Conservation (phyloP, 345 rosid genomes). For the Sonneratia caseolaris region DNA sequence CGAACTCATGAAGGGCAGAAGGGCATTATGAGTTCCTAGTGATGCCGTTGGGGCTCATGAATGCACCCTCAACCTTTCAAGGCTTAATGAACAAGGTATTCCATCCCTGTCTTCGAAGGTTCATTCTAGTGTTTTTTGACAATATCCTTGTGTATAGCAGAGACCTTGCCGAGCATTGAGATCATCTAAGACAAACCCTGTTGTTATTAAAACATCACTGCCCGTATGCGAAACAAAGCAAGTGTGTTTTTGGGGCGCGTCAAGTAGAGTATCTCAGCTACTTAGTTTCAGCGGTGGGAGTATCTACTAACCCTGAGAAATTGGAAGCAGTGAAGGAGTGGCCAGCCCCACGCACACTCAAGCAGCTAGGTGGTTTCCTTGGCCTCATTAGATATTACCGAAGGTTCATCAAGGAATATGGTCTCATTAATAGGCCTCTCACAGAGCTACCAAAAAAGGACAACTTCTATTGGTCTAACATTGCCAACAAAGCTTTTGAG, state of each 20-base stretch:
- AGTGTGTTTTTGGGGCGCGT: neutral
- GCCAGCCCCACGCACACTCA: neutral
- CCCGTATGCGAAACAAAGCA: neutral
- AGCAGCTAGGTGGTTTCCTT: neutral
- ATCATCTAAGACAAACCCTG: neutral
- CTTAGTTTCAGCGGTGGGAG: neutral
- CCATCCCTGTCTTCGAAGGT: neutral
- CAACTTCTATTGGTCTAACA: neutral
- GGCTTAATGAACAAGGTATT: neutral
- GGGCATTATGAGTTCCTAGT: neutral
- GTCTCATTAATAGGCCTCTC: neutral
- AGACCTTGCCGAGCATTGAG: neutral
- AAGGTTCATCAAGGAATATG: constrained; percentile 1
- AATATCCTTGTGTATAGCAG: neutral
- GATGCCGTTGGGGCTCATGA: neutral
- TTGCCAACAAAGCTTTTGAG: neutral
- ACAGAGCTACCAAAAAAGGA: neutral
- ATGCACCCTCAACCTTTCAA: neutral
- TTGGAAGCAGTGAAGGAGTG: neutral
- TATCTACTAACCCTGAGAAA: neutral
- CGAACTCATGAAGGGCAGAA: neutral
- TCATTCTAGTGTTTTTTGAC: neutral
- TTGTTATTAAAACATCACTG: too few species aligned
- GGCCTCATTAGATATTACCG: constrained; percentile 7
- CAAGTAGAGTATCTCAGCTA: constrained; percentile 6